These are phyloP conservation scores for Didymella arachidicola DNA, from an alignment of 2,329 filamentous ascomycete genomes.

Conservation along the genomic window DNA sequence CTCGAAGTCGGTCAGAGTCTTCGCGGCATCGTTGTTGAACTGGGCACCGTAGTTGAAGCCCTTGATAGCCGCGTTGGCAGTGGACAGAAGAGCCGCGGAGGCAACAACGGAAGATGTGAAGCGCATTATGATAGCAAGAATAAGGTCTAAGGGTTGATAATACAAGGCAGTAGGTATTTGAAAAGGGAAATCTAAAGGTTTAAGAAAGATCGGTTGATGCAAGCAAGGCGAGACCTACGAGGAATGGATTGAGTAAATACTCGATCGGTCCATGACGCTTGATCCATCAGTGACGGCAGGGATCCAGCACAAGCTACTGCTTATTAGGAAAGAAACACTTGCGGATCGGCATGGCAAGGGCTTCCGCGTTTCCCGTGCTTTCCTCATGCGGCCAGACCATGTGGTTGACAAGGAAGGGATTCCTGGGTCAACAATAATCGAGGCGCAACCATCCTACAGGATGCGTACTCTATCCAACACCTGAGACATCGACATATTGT, in stretches of 20 bases:
- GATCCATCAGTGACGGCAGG: conserved; percentile 21
- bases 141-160: conserved; percentile 6
- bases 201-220: conserved; percentile 5
- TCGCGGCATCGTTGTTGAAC: conserved; percentile 66
- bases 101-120: conserved; percentile 47
- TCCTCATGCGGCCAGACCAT: conserved; percentile 16
- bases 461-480: not conserved
- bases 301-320: conserved; percentile 28
- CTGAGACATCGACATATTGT: not conserved
- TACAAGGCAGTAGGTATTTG: conserved; percentile 2
- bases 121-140: conserved; percentile 41
- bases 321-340: conserved; percentile 24
- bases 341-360: conserved; percentile 22
- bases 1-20: conserved; percentile 71
- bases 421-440: not conserved
- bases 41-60: conserved; percentile 79
- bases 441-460: not conserved
- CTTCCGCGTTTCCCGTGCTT: conserved; percentile 23
- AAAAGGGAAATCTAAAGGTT: conserved; percentile 2
- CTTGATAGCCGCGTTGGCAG: conserved; percentile 48
- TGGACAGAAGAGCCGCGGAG: conserved; percentile 51
- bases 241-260: conserved; percentile 23
- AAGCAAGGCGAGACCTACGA: conserved; percentile 6
- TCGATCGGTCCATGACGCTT: conserved; percentile 33
- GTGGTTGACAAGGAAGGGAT: conserved; percentile 9